Evolutionary conservation across 805 yeast genomes (phyloP).

Genomic region (Barnettozyma sucrosica): DNA sequence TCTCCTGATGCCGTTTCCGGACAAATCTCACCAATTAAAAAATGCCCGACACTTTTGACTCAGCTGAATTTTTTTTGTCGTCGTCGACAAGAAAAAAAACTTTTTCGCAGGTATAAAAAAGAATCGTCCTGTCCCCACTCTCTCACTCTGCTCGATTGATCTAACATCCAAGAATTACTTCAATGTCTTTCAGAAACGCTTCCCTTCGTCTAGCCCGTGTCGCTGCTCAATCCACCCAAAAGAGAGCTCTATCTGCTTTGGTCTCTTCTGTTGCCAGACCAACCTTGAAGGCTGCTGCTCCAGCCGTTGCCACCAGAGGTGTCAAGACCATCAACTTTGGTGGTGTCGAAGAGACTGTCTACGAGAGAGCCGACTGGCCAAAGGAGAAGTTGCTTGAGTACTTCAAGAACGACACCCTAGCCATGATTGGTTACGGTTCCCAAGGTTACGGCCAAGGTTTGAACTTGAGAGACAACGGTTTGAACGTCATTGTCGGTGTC

Average conservation of each 20-base stretch:
- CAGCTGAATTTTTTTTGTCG: not conserved
- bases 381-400: slow-evolving; percentile 90
- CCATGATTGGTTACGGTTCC: slow-evolving; percentile 98
- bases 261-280: slow-evolving; percentile 47
- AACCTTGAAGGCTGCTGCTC: slow-evolving; percentile 42
- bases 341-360: slow-evolving; percentile 91
- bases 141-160: not conserved
- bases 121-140: not conserved
- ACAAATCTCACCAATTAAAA: not conserved
- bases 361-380: slow-evolving; percentile 99
- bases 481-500: slow-evolving; percentile 96
- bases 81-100: not conserved
- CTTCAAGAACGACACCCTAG: slow-evolving; percentile 97
- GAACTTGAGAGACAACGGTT: slow-evolving; percentile 98
- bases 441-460: slow-evolving; percentile 99
- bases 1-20: not conserved
- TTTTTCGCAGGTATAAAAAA: not conserved
- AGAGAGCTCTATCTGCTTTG: slow-evolving; percentile 59
- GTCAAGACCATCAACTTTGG: slow-evolving; percentile 94
- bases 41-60: not conserved
- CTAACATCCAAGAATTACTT: not conserved
- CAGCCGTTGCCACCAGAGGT: slow-evolving; percentile 73
- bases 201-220: slow-evolving; percentile 45
- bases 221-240: slow-evolving; percentile 35
- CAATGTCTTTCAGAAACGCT: slow-evolving; percentile 39